Evolutionary conservation across 345 rosid species (phyloP), one percentile per base, ranked within the genome.

Genomic region (Capsella bursapastoris): DNA sequence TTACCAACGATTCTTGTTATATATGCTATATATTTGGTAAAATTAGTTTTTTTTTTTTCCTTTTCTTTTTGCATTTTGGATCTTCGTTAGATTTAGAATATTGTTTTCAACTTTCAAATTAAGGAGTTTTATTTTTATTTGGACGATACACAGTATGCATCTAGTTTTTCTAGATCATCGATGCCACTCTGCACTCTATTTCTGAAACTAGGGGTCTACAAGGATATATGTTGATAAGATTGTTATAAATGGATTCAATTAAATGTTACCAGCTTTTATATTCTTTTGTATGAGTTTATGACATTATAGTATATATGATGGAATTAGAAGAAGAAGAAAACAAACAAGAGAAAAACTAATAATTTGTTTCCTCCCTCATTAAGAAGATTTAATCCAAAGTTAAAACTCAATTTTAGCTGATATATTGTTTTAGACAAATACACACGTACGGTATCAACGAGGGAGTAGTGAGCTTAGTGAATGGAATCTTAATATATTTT

Each of bases 111-210:
- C 10, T 45, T 52, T 14, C n/a, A 25, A 37, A 37, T 18, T n/a
- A 37, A 52, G 1, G 0, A 18, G 5, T 12, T 35, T 38, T 38
- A n/a, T 32, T 3, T 2, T 27, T 66, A 12, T 27, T 3, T 55
- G 32, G 32, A 29, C 28, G 55, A 18, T 29, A 29, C 11, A 56
- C 8, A 68, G 25, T 52, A 22, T 1, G 63, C 35, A 68, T 44
- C 25, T 58, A 57, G 74, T 58, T 70, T 70, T 44, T 37, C 48
- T 47, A 45, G 51, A 53, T 31, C 52, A 28, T 31, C 25, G 25
- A 25, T 27, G 53, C 72, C 63, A 43, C 22, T 16, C 14, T 43
- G 41, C 4, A 68, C 44, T 43, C 57, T 70, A 57, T 35, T 40
- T 28, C 51, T 44, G 48, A 58, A 57, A 58, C 22, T 58, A 57